Evolutionary conservation across 208 protist genomes (phyloP), one percentile per base, ranked within the genome.

Genomic region (Herpetomonas tarakana): DNA sequence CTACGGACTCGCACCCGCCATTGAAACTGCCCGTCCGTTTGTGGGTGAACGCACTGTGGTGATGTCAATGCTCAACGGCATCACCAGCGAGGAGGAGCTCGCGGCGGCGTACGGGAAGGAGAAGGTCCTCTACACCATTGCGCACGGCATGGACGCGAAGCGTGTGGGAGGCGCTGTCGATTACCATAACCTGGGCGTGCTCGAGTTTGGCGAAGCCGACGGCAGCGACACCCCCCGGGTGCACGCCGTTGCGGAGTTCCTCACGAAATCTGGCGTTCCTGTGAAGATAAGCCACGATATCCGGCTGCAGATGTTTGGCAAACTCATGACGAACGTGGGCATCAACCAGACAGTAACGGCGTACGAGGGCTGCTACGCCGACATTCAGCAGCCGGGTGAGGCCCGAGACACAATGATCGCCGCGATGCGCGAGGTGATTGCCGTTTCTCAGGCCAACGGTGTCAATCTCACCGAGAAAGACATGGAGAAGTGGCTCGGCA

Each of bases 241-340:
- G 3, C 19, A 16, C 16, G 64, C 47, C 7, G 44, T 49, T 22
- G 44, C 44, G 4, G 44, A 11, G 9, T 49, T 49, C 19, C 44
- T 49, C 44, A 22, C 9, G 4, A 49, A 18, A 7, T 4, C 44
- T 22, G 44, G 44, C 44, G 44, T 49, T 11, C 44, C 44, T 11
- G 30, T 62, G 45, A 58, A 59, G 27, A 28, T 18, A 19, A 51
- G 16, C 25, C 21, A 3, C 19, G 57, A 62, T 38, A 61, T 61
- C 22, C 22, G 45, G 49, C 26, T 45, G 1, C 52, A 61, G 11
- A 2, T 69, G 25, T 69, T 52, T 49, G 52, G 52, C 26, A 69
- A 69, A 30, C 35, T 69, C 11, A 69, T 69, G 64, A 24, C 58
- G 2, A 69, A 69, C 44, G 58, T 59, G 6, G 64, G 64, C 22